These are phyloP conservation scores for Przewalskia tangutica DNA, from an alignment of 257 asterid species.

Conservation along the genomic window DNA sequence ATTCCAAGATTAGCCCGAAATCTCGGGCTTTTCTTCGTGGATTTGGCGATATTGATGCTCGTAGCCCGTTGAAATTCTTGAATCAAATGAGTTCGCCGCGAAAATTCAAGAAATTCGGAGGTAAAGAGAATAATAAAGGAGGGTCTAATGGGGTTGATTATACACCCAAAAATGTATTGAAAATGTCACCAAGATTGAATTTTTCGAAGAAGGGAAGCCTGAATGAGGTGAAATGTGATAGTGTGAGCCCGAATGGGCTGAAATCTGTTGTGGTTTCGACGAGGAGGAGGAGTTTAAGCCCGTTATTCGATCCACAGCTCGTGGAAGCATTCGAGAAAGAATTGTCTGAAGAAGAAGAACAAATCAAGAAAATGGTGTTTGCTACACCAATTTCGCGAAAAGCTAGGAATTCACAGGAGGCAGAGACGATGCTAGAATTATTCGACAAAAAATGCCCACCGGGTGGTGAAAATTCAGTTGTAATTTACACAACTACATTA, in stretches of 20 bases:
- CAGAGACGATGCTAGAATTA: conserved; percentile 22
- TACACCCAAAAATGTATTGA: conserved; percentile 39
- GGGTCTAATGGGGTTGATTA: conserved; percentile 13
- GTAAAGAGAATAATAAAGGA: conserved; percentile 63
- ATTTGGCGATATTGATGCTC: conserved; percentile 30
- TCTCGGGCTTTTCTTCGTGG: conserved; percentile 33
- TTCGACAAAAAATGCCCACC: conserved; percentile 54
- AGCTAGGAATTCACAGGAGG: conserved; percentile 9
- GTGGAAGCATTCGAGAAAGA: conserved; percentile 42
- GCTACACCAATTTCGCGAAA: conserved; percentile 6
- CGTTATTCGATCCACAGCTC: conserved; percentile 50
- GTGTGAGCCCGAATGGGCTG: conserved; percentile 21
- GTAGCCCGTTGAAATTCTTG: conserved; percentile 67
- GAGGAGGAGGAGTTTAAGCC: conserved; percentile 45
- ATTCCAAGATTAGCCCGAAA: conserved; percentile 49
- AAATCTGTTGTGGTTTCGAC: conserved; percentile 25
- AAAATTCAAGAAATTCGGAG: conserved; percentile 42
- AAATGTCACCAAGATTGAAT: conserved; percentile 52
- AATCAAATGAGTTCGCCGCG: conserved; percentile 65
- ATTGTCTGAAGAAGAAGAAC: conserved; percentile 39
- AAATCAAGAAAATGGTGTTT: conserved; percentile 42
- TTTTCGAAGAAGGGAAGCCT: conserved; percentile 47
- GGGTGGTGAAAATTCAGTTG: conserved; percentile 46
- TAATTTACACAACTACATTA: conserved; percentile 66
- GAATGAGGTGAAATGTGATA: conserved; percentile 24